A percentile compares a stretch with the other conserved stretches of the same genome.
Evolutionary conservation across 208 protist species (phyloP).

Genomic region (Leishmania gerbilli): DNA sequence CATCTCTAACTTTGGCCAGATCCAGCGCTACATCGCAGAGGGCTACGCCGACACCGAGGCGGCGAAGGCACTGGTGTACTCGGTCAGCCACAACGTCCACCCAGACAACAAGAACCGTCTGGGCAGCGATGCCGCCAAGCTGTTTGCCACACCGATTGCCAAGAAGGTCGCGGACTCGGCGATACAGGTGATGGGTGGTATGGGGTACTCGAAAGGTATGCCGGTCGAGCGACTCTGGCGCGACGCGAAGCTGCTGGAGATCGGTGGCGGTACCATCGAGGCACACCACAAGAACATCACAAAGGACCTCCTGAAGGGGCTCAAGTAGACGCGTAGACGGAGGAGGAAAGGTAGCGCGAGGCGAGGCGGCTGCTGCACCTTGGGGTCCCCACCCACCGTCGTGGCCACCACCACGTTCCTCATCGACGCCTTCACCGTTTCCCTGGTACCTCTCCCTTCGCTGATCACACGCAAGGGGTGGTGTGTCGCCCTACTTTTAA

Average conservation of each 20-base stretch:
- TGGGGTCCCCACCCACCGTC: background rate
- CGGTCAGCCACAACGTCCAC: conserved; percentile 74
- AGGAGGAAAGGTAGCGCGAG: background rate
- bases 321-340: background rate
- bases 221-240: conserved; percentile 94
- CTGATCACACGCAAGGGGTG: background rate
- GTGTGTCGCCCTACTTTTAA: background rate
- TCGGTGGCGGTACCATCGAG: conserved; percentile 82
- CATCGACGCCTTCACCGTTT: background rate
- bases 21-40: conserved; percentile 96
- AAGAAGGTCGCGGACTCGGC: conserved; percentile 94
- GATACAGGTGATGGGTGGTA: conserved; percentile 95
- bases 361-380: background rate
- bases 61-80: conserved; percentile 91
- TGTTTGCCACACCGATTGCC: conserved; percentile 93
- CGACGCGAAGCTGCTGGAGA: conserved; percentile 97
- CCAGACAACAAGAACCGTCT: conserved; percentile 62
- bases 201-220: conserved; percentile 96
- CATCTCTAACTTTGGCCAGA: conserved; percentile 94
- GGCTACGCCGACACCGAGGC: conserved; percentile 92
- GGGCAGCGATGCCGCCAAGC: conserved; percentile 93
- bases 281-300: conserved; percentile 86
- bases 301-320: conserved; percentile 60
- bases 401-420: background rate
- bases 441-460: background rate